A percentile compares a stretch with the other conserved stretches of the same genome.
Evolutionary conservation across 2,329 filamentous ascomycete genomes (phyloP).

Genomic region (Pseudogymnoascus sp.): DNA sequence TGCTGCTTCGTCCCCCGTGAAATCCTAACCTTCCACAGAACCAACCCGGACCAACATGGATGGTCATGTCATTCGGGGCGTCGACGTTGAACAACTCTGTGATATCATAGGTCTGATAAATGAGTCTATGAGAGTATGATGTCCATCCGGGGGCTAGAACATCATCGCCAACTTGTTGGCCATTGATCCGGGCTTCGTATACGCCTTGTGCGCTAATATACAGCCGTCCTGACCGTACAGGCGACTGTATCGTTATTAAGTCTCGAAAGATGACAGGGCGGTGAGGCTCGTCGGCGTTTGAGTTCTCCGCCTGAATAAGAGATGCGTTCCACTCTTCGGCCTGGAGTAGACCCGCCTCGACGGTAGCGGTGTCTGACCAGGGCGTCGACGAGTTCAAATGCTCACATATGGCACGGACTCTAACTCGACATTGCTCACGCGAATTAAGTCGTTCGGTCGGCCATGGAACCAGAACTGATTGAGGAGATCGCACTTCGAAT

Average conservation of each 20-base stretch:
- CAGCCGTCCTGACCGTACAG: constrained; percentile 23
- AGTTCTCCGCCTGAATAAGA: constrained; percentile 22
- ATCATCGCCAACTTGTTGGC: constrained; percentile 24
- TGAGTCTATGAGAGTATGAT: constrained; percentile 41
- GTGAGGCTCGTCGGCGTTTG: constrained; percentile 20
- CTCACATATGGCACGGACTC: constrained; percentile 25
- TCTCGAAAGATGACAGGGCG: constrained; percentile 33
- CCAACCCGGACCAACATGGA: constrained; percentile 45
- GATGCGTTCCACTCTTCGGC: constrained; percentile 28
- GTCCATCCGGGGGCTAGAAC: constrained; percentile 36
- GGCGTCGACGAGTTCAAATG: constrained; percentile 14
- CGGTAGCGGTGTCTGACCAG: constrained; percentile 26
- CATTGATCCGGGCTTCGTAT: constrained; percentile 33
- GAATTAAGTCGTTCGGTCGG: constrained; percentile 30
- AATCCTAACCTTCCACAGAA: constrained; percentile 35
- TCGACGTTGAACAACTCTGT: constrained; percentile 30
- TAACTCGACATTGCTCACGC: constrained; percentile 25
- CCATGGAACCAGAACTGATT: constrained; percentile 40
- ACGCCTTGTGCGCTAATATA: constrained; percentile 33
- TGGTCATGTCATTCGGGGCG: constrained; percentile 35
- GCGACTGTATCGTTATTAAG: constrained; percentile 20
- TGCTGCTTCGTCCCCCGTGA: constrained; percentile 27
- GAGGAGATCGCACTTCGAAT: constrained; percentile 14
- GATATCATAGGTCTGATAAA: constrained; percentile 49
- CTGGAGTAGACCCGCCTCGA: constrained; percentile 31